Evolutionary conservation across 2,329 filamentous ascomycete genomes (phyloP).

Genomic region (Fusarium oxysporum): DNA sequence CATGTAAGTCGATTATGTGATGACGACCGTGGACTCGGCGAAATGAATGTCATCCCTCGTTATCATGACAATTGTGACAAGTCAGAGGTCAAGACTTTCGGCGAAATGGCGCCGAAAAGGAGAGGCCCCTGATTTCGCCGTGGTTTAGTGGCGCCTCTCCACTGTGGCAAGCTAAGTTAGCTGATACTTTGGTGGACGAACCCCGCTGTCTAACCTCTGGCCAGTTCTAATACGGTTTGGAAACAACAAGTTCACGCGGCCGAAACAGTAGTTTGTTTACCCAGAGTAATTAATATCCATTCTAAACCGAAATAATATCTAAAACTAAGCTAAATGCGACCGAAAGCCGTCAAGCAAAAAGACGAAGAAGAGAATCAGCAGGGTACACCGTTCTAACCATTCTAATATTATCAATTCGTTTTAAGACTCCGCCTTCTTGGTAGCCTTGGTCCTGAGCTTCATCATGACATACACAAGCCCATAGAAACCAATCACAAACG

Average conservation of each 20-base stretch:
- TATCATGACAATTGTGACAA: too few species aligned
- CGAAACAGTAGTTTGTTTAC: too few species aligned
- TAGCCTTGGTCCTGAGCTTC: conserved; percentile 61
- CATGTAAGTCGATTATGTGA: too few species aligned
- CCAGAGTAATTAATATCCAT: not conserved
- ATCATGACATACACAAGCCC: conserved; percentile 57
- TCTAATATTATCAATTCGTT: not conserved
- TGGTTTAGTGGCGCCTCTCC: not conserved
- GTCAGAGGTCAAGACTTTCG: not conserved
- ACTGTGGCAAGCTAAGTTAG: not conserved
- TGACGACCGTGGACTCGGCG: not conserved
- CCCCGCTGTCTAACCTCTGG: too few species aligned
- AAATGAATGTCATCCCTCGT: too few species aligned
- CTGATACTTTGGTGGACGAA: fast-evolving
- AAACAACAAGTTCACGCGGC: too few species aligned
- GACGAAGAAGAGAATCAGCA: not conserved
- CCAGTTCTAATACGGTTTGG: too few species aligned
- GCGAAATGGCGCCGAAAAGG: not conserved
- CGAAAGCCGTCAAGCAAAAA: not conserved
- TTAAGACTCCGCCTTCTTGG: conserved; percentile 57
- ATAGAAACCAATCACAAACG: conserved; percentile 68
- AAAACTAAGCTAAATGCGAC: not conserved
- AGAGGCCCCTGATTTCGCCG: fast-evolving
- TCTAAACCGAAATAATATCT: not conserved
- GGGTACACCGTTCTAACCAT: not conserved